These are phyloP conservation scores for Botrytis porri DNA, from an alignment of 2,329 filamentous ascomycete genomes.

Conservation along the genomic window DNA sequence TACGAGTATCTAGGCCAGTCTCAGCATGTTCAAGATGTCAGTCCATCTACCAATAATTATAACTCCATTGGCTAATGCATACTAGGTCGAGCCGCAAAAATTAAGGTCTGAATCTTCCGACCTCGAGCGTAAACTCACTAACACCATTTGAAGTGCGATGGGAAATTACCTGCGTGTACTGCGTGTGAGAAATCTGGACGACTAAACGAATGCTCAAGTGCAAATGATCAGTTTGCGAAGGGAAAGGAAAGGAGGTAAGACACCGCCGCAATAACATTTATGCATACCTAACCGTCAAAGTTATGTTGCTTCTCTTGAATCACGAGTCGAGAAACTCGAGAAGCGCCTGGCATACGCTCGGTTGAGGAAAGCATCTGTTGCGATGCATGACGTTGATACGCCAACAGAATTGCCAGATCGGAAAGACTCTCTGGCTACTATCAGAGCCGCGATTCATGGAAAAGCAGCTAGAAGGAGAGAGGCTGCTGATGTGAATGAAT, in stretches of 20 bases:
- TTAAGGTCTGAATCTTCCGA: slow-evolving; percentile 59
- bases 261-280: background rate
- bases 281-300: slow-evolving; percentile 37
- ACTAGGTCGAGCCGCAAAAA: slow-evolving; percentile 78
- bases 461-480: slow-evolving; percentile 66
- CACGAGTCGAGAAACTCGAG: slow-evolving; percentile 84
- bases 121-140: slow-evolving; percentile 21
- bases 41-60: slow-evolving; percentile 27
- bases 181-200: slow-evolving; percentile 91
- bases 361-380: slow-evolving; percentile 67
- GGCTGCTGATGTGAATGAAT: slow-evolving; percentile 81
- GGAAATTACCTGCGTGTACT: slow-evolving; percentile 90
- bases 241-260: slow-evolving; percentile 85
- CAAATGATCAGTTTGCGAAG: slow-evolving; percentile 91
- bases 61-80: slow-evolving; percentile 4
- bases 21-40: slow-evolving; percentile 75
- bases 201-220: slow-evolving; percentile 83
- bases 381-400: slow-evolving; percentile 59
- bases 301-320: slow-evolving; percentile 94
- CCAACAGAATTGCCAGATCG: slow-evolving; percentile 50
- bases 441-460: slow-evolving; percentile 60
- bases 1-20: slow-evolving; percentile 74
- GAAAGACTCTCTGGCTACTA: slow-evolving; percentile 60
- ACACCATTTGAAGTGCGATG: slow-evolving; percentile 66
- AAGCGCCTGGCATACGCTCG: slow-evolving; percentile 68